Evolutionary conservation across 148 eudicot genomes (phyloP).

Genomic region (Silene conica): DNA sequence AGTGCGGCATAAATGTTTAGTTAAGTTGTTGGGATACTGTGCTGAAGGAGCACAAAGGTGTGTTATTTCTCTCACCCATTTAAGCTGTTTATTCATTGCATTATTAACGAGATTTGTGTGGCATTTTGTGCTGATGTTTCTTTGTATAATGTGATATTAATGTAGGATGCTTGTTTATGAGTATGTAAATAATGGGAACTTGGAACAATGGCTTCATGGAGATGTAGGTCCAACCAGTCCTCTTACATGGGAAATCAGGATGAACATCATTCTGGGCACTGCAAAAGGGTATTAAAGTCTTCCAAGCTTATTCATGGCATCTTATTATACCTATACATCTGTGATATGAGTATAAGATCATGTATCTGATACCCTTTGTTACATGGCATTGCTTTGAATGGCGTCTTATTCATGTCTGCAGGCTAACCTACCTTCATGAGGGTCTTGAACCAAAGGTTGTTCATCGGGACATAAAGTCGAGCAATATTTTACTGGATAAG

Average conservation of each 20-base stretch:
- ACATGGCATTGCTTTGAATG: conserved; percentile 10
- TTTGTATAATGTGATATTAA: background rate
- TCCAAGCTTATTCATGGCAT: too few relatives aligned
- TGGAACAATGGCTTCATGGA: conserved; percentile 86
- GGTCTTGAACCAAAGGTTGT: conserved; percentile 79
- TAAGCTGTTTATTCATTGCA: background rate
- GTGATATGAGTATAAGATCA: background rate
- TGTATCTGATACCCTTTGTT: background rate
- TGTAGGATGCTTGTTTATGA: conserved; percentile 61
- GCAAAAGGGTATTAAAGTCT: conserved; percentile 77
- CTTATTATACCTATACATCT: background rate
- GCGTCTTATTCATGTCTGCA: conserved; percentile 16
- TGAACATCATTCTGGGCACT: conserved; percentile 61
- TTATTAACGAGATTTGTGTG: background rate
- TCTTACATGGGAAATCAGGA: conserved; percentile 72
- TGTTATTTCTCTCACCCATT: too few relatives aligned
- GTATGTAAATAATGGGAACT: conserved; percentile 70
- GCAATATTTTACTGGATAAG: conserved; percentile 69
- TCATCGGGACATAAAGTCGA: conserved; percentile 72
- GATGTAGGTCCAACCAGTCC: conserved; percentile 67
- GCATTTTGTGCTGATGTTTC: background rate
- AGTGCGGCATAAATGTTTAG: conserved; percentile 62
- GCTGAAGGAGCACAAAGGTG: conserved; percentile 79
- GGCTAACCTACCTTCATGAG: conserved; percentile 66
- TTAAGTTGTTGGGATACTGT: conserved; percentile 61